phyloP scores from a whole-genome alignment of 2,329 filamentous ascomycete species.

The Cladosporium halotolerans region DNA sequence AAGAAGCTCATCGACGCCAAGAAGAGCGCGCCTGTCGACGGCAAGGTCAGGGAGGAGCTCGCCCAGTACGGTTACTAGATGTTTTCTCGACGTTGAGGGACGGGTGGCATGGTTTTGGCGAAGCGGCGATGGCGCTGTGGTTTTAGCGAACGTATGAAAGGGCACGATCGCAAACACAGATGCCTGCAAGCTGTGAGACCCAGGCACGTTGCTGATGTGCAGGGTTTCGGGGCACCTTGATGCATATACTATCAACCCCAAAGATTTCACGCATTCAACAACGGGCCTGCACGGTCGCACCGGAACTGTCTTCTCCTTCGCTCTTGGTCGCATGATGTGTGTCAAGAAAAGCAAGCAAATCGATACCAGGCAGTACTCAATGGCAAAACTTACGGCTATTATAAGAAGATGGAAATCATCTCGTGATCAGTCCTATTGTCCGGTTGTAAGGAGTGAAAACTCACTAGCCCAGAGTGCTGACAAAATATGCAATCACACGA shows the following conservation, averaged over 20 bases:
- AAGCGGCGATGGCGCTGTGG: constrained; percentile 11
- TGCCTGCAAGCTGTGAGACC: constrained; percentile 9
- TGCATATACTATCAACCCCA: constrained; percentile 10
- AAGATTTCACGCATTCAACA: constrained; percentile 12
- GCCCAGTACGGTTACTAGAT: constrained; percentile 85
- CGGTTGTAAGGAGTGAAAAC: no score
- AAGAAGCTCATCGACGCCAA: constrained; percentile 88
- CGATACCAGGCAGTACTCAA: not conserved
- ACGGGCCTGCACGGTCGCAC: constrained; percentile 2
- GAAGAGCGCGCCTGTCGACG: constrained; percentile 82
- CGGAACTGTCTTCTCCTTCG: not conserved
- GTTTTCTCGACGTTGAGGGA: constrained; percentile 11
- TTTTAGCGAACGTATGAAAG: constrained; percentile 12
- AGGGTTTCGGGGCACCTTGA: constrained; percentile 7
- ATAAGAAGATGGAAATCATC: no score
- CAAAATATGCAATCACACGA: no score
- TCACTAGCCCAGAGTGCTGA: no score
- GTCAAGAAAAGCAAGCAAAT: not conserved
- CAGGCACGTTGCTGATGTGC: constrained; percentile 9
- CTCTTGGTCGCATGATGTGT: not conserved
- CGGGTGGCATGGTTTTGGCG: constrained; percentile 11
- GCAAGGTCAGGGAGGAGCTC: constrained; percentile 82
- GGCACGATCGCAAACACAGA: constrained; percentile 12
- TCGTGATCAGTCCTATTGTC: no score
- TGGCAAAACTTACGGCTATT: not conserved